phyloP scores from a whole-genome alignment of 2,329 filamentous ascomycete genomes.

The Leptographium radiaticola region DNA sequence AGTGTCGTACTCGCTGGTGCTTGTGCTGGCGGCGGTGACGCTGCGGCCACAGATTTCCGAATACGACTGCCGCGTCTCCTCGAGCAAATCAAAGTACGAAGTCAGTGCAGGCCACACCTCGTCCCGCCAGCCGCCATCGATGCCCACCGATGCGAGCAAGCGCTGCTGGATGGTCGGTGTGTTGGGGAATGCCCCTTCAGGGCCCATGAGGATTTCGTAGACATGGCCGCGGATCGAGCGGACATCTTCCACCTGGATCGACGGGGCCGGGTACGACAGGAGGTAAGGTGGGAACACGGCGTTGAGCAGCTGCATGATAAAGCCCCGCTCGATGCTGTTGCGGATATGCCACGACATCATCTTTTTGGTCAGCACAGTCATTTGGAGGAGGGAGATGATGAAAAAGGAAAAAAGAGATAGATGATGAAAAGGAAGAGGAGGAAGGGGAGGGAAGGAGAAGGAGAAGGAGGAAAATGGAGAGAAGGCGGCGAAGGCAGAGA shows the following conservation, averaged over 20 bases:
- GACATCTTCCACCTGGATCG: conserved; percentile 4
- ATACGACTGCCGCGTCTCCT: neutral
- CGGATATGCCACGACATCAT: conserved; percentile 9
- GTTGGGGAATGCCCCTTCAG: neutral
- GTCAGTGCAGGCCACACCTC: conserved; percentile 7
- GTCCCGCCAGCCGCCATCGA: conserved; percentile 4
- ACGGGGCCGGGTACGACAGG: conserved; percentile 7
- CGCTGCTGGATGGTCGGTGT: neutral
- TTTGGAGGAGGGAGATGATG: too few relatives aligned
- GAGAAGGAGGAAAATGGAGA: too few relatives aligned
- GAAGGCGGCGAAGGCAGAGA: too few relatives aligned
- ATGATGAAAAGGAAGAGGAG: too few relatives aligned
- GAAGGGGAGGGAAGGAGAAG: too few relatives aligned
- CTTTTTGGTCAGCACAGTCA: neutral
- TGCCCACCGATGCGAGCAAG: conserved; percentile 2
- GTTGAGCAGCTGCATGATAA: conserved; percentile 11
- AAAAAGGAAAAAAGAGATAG: neutral
- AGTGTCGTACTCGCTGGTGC: too few relatives aligned
- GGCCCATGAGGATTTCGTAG: conserved; percentile 6
- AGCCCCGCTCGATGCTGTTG: neutral
- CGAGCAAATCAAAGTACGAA: conserved; percentile 2
- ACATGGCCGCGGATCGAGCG: conserved; percentile 4
- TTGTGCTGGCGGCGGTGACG: too few relatives aligned
- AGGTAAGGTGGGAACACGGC: conserved; percentile 12
- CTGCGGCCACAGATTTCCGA: neutral